Evolutionary conservation across 495 filamentous ascomycete species (phyloP).

Genomic region (Penicillium pancosmium): DNA sequence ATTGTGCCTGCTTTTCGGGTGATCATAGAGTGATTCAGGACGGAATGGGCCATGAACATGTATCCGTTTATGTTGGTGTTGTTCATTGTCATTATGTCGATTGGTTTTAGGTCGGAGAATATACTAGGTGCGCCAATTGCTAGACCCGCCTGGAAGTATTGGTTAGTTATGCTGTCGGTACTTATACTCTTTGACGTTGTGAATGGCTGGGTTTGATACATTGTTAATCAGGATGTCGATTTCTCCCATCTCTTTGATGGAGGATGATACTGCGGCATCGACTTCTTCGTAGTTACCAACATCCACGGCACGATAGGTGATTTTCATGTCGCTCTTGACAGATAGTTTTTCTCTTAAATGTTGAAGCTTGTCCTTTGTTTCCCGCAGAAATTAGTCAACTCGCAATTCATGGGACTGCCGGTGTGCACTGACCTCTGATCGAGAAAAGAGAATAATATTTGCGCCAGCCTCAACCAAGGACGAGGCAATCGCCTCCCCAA

Average conservation of each 20-base stretch:
- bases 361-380: constrained; percentile 29
- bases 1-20: constrained; percentile 34
- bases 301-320: constrained; percentile 27
- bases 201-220: constrained; percentile 4
- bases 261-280: constrained; percentile 21
- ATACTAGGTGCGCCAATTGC: constrained; percentile 37
- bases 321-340: constrained; percentile 13
- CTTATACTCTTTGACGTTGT: background rate
- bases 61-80: constrained; percentile 38
- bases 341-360: background rate
- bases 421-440: constrained; percentile 12
- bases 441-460: constrained; percentile 4
- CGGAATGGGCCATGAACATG: constrained; percentile 35
- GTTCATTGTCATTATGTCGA: constrained; percentile 34
- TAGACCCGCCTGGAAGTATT: constrained; percentile 29
- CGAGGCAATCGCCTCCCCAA: constrained; percentile 16
- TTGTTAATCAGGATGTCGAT: constrained; percentile 46
- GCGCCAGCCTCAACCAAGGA: background rate
- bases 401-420: no score
- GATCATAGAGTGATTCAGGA: constrained; percentile 36
- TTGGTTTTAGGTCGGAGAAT: constrained; percentile 30
- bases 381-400: no score
- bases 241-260: constrained; percentile 21
- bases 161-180: background rate
- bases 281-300: constrained; percentile 29